Evolutionary conservation across 805 yeast species (phyloP), one percentile per base, ranked within the genome.

Genomic region (Candida orba): DNA sequence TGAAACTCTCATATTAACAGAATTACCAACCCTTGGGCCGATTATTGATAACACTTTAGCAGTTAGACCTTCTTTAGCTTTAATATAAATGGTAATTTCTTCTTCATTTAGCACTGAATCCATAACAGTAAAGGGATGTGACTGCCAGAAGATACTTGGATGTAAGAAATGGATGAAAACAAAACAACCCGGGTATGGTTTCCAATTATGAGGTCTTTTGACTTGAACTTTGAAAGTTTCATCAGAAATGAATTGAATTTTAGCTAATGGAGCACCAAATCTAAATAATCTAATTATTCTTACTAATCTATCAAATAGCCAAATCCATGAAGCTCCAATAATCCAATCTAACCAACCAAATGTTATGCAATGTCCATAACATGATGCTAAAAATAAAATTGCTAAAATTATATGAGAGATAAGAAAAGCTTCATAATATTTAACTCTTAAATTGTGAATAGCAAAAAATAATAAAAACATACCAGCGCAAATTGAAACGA

Each of bases 121-220:
- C 34, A 75, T 64, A 7, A 76, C 60, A 1, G 90, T 80, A 62
- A 85, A 83, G 4, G 91, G 91, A 58, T 84, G 89, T 5, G 83
- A 75, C 58, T 83, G 87, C 79, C 81, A 81, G 58, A 81, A 78
- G 33, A 70, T 62, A 3, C 63, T 56, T 17, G 73, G 68, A 36
- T 74, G 64, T 45, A 80, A 49, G 58, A 83, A 78, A 62, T 80
- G 73, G 32, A 85, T 61, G 53, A 68, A 83, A 1, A 72, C 77
- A 57, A 65, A 77, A 14, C 73, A 66, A 25, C 86, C 84, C 3
- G 88, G 81, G 44, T 54, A 62, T 18, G 72, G 64, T 34, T 64
- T 65, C 47, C 54, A 56, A 9, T 56, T 53, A 17, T 87, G 83
- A 43, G 63, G 59, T 39, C 48, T 42, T 37, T 55, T 55, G 3